Evolutionary conservation across 306 rosid genomes (phyloP).

Genomic region (Vigna hirtella): DNA sequence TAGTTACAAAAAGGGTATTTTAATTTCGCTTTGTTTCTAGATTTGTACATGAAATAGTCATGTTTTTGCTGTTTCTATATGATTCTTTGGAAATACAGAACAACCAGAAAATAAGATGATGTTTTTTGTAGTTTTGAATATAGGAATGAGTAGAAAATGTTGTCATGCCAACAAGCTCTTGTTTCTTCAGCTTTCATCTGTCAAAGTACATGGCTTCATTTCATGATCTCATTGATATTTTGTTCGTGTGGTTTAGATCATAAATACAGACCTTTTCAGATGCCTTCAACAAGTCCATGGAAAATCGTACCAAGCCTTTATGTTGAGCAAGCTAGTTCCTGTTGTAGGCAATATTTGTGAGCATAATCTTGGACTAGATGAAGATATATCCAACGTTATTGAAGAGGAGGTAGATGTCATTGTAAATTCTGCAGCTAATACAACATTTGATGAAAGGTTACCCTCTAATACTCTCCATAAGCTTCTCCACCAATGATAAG

Average conservation of each 20-base stretch:
- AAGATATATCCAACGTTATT: constrained; percentile 53
- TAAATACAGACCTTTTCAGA: constrained; percentile 83
- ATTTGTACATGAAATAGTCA: neutral
- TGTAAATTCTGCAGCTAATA: constrained; percentile 93
- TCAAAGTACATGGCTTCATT: constrained; percentile 10
- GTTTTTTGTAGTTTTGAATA: neutral
- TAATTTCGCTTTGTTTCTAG: neutral
- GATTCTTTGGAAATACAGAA: neutral
- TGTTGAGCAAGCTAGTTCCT: constrained; percentile 90
- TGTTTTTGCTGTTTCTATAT: neutral
- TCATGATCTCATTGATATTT: constrained; percentile 13
- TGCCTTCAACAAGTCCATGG: constrained; percentile 82
- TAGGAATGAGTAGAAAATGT: neutral
- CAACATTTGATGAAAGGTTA: constrained; percentile 95
- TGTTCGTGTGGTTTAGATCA: constrained; percentile 59
- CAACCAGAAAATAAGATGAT: neutral
- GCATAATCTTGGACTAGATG: constrained; percentile 76
- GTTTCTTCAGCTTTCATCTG: constrained; percentile 14
- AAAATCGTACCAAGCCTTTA: constrained; percentile 76
- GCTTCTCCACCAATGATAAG: neutral
- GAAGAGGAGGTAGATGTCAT: constrained; percentile 83
- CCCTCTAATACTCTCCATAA: neutral
- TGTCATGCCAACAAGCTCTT: neutral
- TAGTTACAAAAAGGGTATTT: neutral
- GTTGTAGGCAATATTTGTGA: constrained; percentile 84